Conservation (phyloP, 1,284 basidiomycete genomes). For the Chondrostereum purpureum region DNA sequence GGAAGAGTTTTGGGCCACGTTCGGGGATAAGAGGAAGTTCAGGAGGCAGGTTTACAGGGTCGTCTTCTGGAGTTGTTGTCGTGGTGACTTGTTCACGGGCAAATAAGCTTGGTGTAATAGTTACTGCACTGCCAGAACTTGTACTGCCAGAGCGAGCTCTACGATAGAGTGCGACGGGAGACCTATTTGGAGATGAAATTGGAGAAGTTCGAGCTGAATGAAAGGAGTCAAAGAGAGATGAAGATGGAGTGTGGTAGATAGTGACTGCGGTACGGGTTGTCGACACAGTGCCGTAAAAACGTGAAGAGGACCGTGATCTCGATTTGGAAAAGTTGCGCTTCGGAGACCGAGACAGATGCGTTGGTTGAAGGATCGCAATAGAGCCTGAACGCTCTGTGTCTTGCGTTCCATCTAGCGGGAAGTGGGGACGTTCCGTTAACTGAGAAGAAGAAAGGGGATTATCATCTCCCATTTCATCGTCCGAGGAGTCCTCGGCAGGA, state of each 20-base stretch:
- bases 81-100: slow-evolving; percentile 2
- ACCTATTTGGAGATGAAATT: slow-evolving; percentile 12
- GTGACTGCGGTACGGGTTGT: slow-evolving; percentile 49
- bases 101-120: slow-evolving; percentile 5
- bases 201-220: slow-evolving; percentile 56
- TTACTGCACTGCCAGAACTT: slow-evolving; percentile 9
- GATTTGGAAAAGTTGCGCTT: slow-evolving; percentile 29
- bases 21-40: slow-evolving; percentile 29
- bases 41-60: neutral
- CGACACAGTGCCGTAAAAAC: slow-evolving; percentile 46
- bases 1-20: slow-evolving; percentile 56
- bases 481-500: neutral
- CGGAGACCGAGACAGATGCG: slow-evolving; percentile 14
- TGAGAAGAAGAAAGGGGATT: slow-evolving; percentile 13
- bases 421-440: slow-evolving; percentile 5
- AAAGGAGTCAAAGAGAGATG: slow-evolving; percentile 50
- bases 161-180: neutral
- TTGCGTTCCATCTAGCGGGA: neutral
- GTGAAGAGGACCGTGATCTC: slow-evolving; percentile 33
- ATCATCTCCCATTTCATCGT: slow-evolving; percentile 11
- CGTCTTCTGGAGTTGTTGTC: neutral
- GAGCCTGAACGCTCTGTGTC: slow-evolving; percentile 20
- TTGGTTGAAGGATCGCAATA: slow-evolving; percentile 19
- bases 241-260: slow-evolving; percentile 68
- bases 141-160: slow-evolving; percentile 1